These are phyloP conservation scores for Jacaranda copaia DNA, from an alignment of 257 asterid species.

Conservation along the genomic window DNA sequence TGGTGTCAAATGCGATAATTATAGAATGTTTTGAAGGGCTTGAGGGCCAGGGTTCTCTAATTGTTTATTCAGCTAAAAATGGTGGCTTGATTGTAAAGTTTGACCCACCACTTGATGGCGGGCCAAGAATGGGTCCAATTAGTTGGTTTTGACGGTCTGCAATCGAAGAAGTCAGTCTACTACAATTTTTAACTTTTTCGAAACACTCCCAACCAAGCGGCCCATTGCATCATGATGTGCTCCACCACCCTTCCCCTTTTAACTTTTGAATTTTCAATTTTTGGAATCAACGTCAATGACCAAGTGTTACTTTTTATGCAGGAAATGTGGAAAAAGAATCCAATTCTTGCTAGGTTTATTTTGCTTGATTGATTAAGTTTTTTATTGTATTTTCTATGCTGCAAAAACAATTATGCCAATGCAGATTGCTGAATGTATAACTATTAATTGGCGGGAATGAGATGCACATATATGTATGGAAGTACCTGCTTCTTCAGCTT, in stretches of 20 bases:
- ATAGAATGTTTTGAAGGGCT: neutral
- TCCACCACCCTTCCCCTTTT: neutral
- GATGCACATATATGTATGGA: neutral
- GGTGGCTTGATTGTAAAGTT: neutral
- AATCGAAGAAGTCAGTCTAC: neutral
- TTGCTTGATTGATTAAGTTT: neutral
- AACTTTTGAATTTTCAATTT: neutral
- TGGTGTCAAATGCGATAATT: neutral
- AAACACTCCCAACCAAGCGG: neutral
- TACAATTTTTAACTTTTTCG: neutral
- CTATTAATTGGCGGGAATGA: neutral
- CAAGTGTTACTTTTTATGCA: neutral
- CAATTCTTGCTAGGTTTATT: neutral
- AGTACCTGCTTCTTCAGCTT: constrained; percentile 76
- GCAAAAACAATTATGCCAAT: neutral
- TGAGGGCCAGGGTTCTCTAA: neutral
- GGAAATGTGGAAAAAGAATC: neutral
- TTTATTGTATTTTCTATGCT: neutral
- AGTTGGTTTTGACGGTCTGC: neutral
- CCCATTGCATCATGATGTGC: neutral
- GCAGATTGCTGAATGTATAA: neutral
- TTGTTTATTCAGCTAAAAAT: neutral
- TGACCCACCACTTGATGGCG: neutral
- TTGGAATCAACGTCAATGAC: neutral
- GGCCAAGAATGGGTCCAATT: neutral